Evolutionary conservation across 306 rosid species (phyloP).

Genomic region (Parietaria judaica): DNA sequence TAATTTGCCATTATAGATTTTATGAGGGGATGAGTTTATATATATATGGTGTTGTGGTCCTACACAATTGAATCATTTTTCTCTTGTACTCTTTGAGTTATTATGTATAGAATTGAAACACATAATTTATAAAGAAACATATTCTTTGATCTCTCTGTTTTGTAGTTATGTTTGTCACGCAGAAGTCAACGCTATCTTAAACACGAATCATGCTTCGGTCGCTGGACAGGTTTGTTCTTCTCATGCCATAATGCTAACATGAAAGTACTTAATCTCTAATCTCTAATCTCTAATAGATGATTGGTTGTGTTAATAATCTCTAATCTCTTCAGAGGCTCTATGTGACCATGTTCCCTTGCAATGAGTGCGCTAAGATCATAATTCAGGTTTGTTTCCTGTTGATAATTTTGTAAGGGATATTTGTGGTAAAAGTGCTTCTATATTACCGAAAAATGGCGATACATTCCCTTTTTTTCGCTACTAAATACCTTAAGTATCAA

Average conservation of each 20-base stretch:
- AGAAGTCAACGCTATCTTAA: slow-evolving; percentile 88
- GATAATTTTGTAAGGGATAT: not conserved
- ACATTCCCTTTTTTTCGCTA: too few species aligned
- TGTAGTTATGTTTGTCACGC: slow-evolving; percentile 91
- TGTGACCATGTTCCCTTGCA: slow-evolving; percentile 88
- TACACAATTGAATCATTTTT: too few species aligned
- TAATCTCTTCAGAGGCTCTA: slow-evolving; percentile 53
- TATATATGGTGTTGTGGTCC: too few species aligned
- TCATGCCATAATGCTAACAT: not conserved
- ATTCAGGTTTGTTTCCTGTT: slow-evolving; percentile 67
- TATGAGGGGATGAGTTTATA: too few species aligned
- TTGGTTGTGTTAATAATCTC: not conserved
- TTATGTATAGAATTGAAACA: too few species aligned
- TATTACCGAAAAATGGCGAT: too few species aligned
- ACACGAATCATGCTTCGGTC: slow-evolving; percentile 93
- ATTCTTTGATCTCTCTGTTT: slow-evolving; percentile 1
- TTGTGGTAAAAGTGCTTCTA: too few species aligned
- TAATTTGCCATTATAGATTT: too few species aligned
- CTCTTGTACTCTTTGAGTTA: too few species aligned
- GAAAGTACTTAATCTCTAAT: slow-evolving; percentile 1
- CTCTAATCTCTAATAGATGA: not conserved
- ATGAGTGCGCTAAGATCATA: slow-evolving; percentile 89
- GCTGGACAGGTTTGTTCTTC: slow-evolving; percentile 70
- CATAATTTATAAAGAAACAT: not conserved
- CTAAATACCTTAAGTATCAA: too few species aligned